phyloP scores from a whole-genome alignment of 2,329 filamentous ascomycete species.

The Colletotrichum graminicola region DNA sequence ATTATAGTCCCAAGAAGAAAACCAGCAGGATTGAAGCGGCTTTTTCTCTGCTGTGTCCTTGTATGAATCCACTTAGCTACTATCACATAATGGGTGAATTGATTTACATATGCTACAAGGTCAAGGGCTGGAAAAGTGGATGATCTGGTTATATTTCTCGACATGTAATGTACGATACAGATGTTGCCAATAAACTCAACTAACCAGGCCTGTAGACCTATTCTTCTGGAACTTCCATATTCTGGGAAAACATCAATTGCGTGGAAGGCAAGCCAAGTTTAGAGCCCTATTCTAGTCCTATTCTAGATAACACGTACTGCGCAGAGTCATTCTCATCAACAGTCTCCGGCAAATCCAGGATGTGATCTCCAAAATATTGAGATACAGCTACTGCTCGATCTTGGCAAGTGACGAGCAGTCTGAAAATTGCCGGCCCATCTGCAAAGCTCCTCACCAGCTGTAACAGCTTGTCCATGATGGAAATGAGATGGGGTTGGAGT shows the following conservation, averaged over 20 bases:
- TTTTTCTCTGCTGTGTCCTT: neutral
- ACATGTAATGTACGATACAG: rapidly evolving
- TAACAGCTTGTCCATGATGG: neutral
- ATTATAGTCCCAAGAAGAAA: neutral
- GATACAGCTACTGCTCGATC: conserved; percentile 1
- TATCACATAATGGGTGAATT: neutral
- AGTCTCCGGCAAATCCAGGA: conserved; percentile 7
- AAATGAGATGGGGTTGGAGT: neutral
- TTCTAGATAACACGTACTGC: neutral
- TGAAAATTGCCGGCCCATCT: neutral
- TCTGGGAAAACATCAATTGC: rapidly evolving
- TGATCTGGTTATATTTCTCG: neutral
- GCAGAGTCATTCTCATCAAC: neutral
- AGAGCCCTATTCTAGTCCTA: neutral
- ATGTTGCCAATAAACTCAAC: neutral
- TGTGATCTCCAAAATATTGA: neutral
- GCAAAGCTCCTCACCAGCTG: neutral
- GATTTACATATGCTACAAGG: neutral
- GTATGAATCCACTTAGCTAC: neutral
- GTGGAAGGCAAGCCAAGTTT: neutral
- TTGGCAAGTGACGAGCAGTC: neutral
- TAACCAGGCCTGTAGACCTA: neutral
- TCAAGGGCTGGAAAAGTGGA: neutral
- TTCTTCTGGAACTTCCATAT: neutral
- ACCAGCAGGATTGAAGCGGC: neutral